Evolutionary conservation across 306 rosid genomes (phyloP), one percentile per base, ranked within the genome.

Genomic region (Quillaja saponaria): DNA sequence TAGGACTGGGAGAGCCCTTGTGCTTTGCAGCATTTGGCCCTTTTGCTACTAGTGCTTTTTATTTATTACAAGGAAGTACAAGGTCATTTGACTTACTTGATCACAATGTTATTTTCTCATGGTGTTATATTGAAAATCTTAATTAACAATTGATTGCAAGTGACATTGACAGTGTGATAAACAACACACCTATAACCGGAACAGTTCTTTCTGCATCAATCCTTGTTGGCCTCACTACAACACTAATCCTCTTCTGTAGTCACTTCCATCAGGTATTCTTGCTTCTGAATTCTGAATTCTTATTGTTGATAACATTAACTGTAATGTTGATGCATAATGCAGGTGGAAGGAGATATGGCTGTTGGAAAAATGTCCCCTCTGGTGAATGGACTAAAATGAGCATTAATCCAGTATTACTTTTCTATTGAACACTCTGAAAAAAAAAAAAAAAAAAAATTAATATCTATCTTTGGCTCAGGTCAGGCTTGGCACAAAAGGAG

Each of bases 11-110:
- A 68, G 97, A 90, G 74, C 97, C 96, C 11, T 80, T 90, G 82
- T 90, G 97, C 79, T 87, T 87, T 62, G 88, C 94, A 46, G 97
- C 95, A 61, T 87, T 87, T 72, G 97, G 96, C 47, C 97, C 96
- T 70, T 91, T 85, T 64, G 89, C 96, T 48, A 85, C 87, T 38
- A 68, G 78, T 16, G 97, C 87, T 21, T 91, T 91, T 78, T 91
- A 91, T 84, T 84, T 91, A 64, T 68, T 87, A 57, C 97, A 83
- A 53, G 79, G 90, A 34, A 76, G 80, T 69, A 35, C 84, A 76
- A 90, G 97, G 95, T 90, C 64, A 64, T 49, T 28, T 66, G 60
- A 44, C 10, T 61, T 58, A 47, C 69, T 56, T 58, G 10, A 44
- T 61, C 25, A 31, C 20, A 67, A 0, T 39, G 58, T 16, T 12